These are phyloP conservation scores for Xylaria arbuscula DNA, from an alignment of 2,329 filamentous ascomycete species.

Conservation along the genomic window DNA sequence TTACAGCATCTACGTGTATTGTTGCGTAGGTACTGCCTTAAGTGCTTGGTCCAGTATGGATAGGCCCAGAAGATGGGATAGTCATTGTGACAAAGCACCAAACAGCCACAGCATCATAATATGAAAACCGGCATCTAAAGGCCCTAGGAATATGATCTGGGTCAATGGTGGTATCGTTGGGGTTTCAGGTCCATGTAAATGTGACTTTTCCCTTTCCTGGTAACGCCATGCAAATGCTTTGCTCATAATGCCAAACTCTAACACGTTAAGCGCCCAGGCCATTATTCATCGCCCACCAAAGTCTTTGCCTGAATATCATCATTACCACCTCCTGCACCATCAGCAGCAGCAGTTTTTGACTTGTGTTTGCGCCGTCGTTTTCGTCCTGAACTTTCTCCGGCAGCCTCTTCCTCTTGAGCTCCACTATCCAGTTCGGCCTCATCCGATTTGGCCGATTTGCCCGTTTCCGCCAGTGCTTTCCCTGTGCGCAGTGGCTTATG, in stretches of 20 bases:
- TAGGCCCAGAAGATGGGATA: not conserved
- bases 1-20: not conserved
- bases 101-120: not conserved
- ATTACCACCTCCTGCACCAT: not conserved
- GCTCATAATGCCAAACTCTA: conserved; percentile 7
- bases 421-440: conserved; percentile 21
- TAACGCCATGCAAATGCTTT: conserved; percentile 39
- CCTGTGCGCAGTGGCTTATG: conserved; percentile 16
- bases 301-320: conserved; percentile 19
- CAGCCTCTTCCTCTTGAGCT: conserved; percentile 18
- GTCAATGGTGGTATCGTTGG: conserved; percentile 29
- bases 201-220: conserved; percentile 16
- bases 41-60: not conserved
- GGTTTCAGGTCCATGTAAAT: conserved; percentile 17
- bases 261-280: not conserved
- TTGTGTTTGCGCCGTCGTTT: conserved; percentile 48
- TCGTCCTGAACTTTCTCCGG: conserved; percentile 39
- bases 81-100: not conserved
- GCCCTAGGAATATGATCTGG: not conserved
- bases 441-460: conserved; percentile 36
- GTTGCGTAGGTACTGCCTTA: not conserved
- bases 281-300: conserved; percentile 32
- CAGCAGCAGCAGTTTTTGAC: conserved; percentile 26
- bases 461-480: conserved; percentile 10
- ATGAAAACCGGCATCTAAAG: not conserved